A percentile compares a stretch with the other conserved stretches of the same genome.
phyloP scores from a whole-genome alignment of 2,329 filamentous ascomycete genomes.

The Sporothrix pseudoabietina region DNA sequence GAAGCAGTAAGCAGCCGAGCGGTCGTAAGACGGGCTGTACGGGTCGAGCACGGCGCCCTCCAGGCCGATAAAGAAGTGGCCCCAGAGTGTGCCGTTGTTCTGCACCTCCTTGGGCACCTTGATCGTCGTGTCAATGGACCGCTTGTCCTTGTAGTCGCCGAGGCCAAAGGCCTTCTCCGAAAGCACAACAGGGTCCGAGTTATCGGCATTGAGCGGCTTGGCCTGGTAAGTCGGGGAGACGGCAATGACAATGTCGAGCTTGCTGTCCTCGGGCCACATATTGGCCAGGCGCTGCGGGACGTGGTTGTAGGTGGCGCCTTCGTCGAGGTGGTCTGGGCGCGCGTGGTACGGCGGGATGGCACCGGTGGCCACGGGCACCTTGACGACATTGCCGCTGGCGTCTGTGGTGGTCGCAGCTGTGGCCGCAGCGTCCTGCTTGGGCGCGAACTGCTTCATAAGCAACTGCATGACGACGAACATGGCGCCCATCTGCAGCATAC shows the following conservation, averaged over 20 bases:
- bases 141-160: slow-evolving; percentile 76
- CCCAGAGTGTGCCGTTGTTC: slow-evolving; percentile 91
- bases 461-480: slow-evolving; percentile 64
- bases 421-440: slow-evolving; percentile 46
- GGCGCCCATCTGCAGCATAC: slow-evolving; percentile 55
- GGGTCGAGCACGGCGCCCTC: slow-evolving; percentile 78
- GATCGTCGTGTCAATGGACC: slow-evolving; percentile 76
- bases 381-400: slow-evolving; percentile 55
- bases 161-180: slow-evolving; percentile 79
- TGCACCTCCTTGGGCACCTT: slow-evolving; percentile 77
- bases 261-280: slow-evolving; percentile 80
- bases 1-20: slow-evolving; percentile 78
- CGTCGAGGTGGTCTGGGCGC: slow-evolving; percentile 62
- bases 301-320: slow-evolving; percentile 63
- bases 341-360: slow-evolving; percentile 66
- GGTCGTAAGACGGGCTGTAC: slow-evolving; percentile 68
- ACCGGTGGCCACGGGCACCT: slow-evolving; percentile 56
- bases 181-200: slow-evolving; percentile 71
- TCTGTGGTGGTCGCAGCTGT: slow-evolving; percentile 54
- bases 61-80: slow-evolving; percentile 87
- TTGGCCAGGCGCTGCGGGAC: slow-evolving; percentile 75
- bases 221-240: slow-evolving; percentile 75
- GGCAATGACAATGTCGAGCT: slow-evolving; percentile 81
- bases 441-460: slow-evolving; percentile 55
- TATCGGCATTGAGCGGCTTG: slow-evolving; percentile 65